These are phyloP conservation scores for Heritiera fomes DNA, from an alignment of 345 rosid genomes.

Conservation along the genomic window DNA sequence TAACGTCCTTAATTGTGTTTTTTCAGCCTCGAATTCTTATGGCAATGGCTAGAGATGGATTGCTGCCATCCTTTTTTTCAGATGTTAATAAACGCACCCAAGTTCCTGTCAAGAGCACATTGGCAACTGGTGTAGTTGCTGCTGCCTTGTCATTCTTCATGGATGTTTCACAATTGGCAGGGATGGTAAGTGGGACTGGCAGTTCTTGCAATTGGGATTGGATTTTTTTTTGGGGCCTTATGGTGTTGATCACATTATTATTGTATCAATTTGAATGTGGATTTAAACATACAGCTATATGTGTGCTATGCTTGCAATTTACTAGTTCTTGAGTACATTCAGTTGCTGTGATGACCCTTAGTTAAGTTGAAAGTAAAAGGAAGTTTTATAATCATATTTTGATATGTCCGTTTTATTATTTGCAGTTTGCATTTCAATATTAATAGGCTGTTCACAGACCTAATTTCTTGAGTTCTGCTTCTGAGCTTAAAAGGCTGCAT, in stretches of 20 bases:
- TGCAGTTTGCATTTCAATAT: neutral
- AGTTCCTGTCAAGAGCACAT: conserved; percentile 70
- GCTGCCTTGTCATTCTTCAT: conserved; percentile 61
- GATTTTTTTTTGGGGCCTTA: neutral
- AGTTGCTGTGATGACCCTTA: neutral
- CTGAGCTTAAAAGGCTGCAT: neutral
- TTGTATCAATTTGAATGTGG: neutral
- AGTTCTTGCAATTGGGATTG: neutral
- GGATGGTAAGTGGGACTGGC: conserved; percentile 57
- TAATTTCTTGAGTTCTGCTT: neutral
- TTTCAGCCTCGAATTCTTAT: conserved; percentile 74
- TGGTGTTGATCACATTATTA: neutral
- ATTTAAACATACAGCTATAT: neutral
- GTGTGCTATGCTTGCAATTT: neutral
- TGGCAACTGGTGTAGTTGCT: conserved; percentile 59
- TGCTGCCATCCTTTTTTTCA: conserved; percentile 72
- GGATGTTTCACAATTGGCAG: conserved; percentile 75
- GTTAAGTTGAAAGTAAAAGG: neutral
- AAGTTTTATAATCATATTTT: neutral
- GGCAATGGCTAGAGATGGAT: conserved; percentile 90
- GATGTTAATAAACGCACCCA: conserved; percentile 62
- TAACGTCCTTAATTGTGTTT: conserved; percentile 10
- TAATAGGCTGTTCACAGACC: conserved; percentile 8
- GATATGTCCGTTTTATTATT: neutral
- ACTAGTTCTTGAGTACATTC: neutral